Evolutionary conservation across 768 basidiomycete genomes (phyloP).

Genomic region (Tephrocybe sp.): DNA sequence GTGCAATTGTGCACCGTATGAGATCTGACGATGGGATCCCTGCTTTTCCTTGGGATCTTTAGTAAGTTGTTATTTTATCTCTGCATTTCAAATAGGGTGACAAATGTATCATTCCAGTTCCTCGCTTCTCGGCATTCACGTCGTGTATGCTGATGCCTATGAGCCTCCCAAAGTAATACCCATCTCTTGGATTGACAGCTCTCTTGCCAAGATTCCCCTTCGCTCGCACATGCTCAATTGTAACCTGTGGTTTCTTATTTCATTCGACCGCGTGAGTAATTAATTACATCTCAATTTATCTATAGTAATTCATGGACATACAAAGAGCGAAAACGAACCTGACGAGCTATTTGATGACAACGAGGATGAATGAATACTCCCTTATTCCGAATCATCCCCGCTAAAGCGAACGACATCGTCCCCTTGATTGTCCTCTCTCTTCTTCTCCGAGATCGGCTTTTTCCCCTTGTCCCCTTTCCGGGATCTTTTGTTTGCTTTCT

Average conservation of each 20-base stretch:
- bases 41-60: not conserved
- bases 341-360: not conserved
- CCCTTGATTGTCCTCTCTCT: not conserved
- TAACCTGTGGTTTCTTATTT: conserved; percentile 1
- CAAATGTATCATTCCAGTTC: not conserved
- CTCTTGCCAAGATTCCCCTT: not conserved
- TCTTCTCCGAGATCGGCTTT: too few species aligned
- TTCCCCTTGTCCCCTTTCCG: too few species aligned
- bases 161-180: not conserved
- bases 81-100: too few species aligned
- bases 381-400: too few species aligned
- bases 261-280: conserved; percentile 7
- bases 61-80: not conserved
- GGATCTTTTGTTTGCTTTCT: not conserved
- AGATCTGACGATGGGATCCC: not conserved
- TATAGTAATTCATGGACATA: too few species aligned
- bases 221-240: not conserved
- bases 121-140: not conserved
- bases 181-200: not conserved
- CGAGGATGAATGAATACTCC: not conserved
- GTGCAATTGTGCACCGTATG: not conserved
- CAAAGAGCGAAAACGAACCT: not conserved
- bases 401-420: too few species aligned
- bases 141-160: conserved; percentile 1
- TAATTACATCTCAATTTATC: not conserved